Evolutionary conservation across 192 early-diverging fungal species (phyloP), one percentile per base, ranked within the genome.

Genomic region (Phycomyces blakesleeanus): DNA sequence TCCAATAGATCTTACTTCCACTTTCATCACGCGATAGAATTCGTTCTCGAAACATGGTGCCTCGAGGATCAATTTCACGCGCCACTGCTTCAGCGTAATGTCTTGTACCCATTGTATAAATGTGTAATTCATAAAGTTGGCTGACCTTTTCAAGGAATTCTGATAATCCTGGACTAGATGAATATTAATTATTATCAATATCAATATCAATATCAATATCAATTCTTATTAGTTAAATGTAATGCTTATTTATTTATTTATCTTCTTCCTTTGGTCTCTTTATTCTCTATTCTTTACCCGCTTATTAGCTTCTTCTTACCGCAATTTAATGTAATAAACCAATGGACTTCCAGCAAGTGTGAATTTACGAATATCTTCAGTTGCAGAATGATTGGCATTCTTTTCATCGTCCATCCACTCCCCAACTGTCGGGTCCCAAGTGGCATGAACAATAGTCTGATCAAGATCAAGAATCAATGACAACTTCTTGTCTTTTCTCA

Each of bases 101-200:
- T 11, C 95, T 82, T 1, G 94, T 92, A 27, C 97, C 97, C 95
- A 98, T 96, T 1, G 97, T 99, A 73, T 99, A 99, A 56, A 99
- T 95, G 72, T 99, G 97, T 69, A 98, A 77, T 75, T 99, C 97
- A 67, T 91, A 99, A 7, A 88, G 27, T 57, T 84, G 56, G 1
- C 81, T 72, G 7, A 94, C 68, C 50, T 78, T 68, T 51, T 81
- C 72, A 25, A 99, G 71, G 68, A 99, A 98, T 27, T 87, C 83
- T 24, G 75, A 78, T 14, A 95, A 81, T 2, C 87, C 86, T 0
- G 96, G 96, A 29, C 96, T 86, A 64, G 8, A 41, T 22, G 51
- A 64, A 57, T 39, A 44, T 27, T 24, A 11, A n/a, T n/a, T n/a
- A n/a, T n/a, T n/a, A n/a, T n/a, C n/a, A n/a, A n/a, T n/a, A n/a